A percentile compares a stretch with the other conserved stretches of the same genome.
phyloP scores from a whole-genome alignment of 1,284 basidiomycete species.

The Sanguinoderma infundibulare region DNA sequence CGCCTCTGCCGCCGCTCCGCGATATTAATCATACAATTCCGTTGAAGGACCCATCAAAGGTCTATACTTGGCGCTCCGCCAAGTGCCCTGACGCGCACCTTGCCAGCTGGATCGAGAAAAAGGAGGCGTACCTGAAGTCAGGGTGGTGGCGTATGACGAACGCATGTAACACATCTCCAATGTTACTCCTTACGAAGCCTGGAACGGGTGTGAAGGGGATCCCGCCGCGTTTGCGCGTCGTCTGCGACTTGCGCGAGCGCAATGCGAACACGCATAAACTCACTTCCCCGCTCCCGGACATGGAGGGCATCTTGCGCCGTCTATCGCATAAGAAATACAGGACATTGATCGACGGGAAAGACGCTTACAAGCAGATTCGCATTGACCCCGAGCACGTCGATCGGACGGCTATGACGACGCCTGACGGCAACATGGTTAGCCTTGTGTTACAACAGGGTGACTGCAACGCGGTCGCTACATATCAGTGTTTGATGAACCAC shows the following conservation, averaged over 20 bases:
- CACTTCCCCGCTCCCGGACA: constrained; percentile 25
- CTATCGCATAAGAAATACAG: background rate
- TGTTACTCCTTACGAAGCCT: constrained; percentile 41
- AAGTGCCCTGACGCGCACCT: constrained; percentile 35
- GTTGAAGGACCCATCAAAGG: constrained; percentile 36
- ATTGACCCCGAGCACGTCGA: constrained; percentile 1
- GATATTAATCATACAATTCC: constrained; percentile 43
- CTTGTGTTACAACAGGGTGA: constrained; percentile 41
- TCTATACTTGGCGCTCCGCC: constrained; percentile 35
- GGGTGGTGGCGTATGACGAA: constrained; percentile 34
- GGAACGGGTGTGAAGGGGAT: too few relatives aligned
- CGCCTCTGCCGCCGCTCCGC: constrained; percentile 36
- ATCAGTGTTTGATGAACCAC: constrained; percentile 38
- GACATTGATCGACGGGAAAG: background rate
- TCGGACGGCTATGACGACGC: constrained; percentile 1
- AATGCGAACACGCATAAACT: constrained; percentile 43
- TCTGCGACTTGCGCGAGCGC: constrained; percentile 32
- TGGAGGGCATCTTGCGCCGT: too few relatives aligned
- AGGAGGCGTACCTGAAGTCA: constrained; percentile 30
- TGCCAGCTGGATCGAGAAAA: constrained; percentile 33
- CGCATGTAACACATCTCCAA: constrained; percentile 35
- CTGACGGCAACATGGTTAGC: constrained; percentile 41
- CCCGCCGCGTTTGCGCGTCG: constrained; percentile 33
- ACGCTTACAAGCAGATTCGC: constrained; percentile 3
- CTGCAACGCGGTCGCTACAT: constrained; percentile 40